phyloP scores from a whole-genome alignment of 441 rosid species.

The Iberis amara region DNA sequence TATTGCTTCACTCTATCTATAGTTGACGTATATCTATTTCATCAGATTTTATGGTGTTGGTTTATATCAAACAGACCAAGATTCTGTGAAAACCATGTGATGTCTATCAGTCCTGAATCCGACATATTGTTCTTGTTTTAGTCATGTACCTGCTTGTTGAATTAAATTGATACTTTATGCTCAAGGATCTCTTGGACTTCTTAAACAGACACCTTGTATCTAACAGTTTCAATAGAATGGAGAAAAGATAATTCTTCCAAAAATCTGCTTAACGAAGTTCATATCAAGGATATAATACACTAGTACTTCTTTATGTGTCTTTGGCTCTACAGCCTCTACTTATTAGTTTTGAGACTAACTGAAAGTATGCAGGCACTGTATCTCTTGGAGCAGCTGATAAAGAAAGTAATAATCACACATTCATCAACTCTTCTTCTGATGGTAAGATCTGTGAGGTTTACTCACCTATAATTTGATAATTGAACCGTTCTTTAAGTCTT shows the following conservation, averaged over 20 bases:
- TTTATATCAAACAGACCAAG: too few species aligned
- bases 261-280: not conserved
- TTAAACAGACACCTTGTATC: too few species aligned
- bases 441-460: constrained; percentile 16
- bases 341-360: constrained; percentile 15
- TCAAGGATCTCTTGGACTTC: too few species aligned
- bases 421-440: constrained; percentile 14
- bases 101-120: too few species aligned
- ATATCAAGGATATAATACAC: not conserved
- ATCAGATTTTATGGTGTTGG: too few species aligned
- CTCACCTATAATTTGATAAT: not conserved
- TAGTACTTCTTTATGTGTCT: not conserved
- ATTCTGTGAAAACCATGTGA: too few species aligned
- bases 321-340: not conserved
- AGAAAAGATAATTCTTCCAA: not conserved
- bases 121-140: too few species aligned
- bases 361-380: constrained; percentile 21
- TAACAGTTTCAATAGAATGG: not conserved
- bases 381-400: constrained; percentile 21
- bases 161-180: too few species aligned
- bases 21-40: too few species aligned
- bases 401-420: constrained; percentile 4
- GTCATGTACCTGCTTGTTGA: too few species aligned
- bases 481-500: too few species aligned
- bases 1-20: not conserved